A percentile compares a stretch with the other conserved stretches of the same genome.
Evolutionary conservation across 2,329 filamentous ascomycete genomes (phyloP).

Genomic region (Calonectria leucothoes): DNA sequence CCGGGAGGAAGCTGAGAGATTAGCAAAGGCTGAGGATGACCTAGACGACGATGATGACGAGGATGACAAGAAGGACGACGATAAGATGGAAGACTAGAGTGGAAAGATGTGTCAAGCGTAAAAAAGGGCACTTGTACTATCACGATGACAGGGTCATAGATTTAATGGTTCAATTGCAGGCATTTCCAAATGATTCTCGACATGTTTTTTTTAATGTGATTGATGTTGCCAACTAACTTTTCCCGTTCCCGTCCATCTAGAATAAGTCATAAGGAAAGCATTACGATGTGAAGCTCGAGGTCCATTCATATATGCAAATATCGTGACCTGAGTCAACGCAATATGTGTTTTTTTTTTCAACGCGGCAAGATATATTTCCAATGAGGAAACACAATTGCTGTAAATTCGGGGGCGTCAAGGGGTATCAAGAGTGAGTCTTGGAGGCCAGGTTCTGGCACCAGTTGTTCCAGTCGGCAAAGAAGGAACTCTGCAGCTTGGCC

Average conservation of each 20-base stretch:
- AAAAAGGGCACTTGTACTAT: slow-evolving; percentile 49
- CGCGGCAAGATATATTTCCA: background rate
- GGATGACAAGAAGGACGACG: slow-evolving; percentile 70
- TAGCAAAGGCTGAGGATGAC: slow-evolving; percentile 91
- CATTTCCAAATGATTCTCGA: slow-evolving; percentile 19
- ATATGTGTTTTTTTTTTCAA: background rate
- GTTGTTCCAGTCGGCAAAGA: slow-evolving; percentile 80
- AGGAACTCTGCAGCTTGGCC: slow-evolving; percentile 70
- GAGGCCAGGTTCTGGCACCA: slow-evolving; percentile 70
- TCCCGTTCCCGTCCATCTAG: slow-evolving; percentile 24
- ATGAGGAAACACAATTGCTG: no score
- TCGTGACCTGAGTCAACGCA: background rate
- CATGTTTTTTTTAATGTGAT: background rate
- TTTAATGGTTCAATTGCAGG: slow-evolving; percentile 47
- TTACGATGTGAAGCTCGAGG: background rate
- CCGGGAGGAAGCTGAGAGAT: slow-evolving; percentile 89
- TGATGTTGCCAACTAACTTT: slow-evolving; percentile 14
- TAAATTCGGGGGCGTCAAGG: no score
- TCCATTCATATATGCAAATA: background rate
- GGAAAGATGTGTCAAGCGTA: slow-evolving; percentile 29
- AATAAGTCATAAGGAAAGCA: background rate
- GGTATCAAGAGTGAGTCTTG: slow-evolving; percentile 43
- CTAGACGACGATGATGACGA: slow-evolving; percentile 82
- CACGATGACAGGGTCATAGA: slow-evolving; percentile 50
- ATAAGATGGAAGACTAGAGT: slow-evolving; percentile 90